Evolutionary conservation across 495 filamentous ascomycete species (phyloP).

Genomic region (Rhypophila decipiens): DNA sequence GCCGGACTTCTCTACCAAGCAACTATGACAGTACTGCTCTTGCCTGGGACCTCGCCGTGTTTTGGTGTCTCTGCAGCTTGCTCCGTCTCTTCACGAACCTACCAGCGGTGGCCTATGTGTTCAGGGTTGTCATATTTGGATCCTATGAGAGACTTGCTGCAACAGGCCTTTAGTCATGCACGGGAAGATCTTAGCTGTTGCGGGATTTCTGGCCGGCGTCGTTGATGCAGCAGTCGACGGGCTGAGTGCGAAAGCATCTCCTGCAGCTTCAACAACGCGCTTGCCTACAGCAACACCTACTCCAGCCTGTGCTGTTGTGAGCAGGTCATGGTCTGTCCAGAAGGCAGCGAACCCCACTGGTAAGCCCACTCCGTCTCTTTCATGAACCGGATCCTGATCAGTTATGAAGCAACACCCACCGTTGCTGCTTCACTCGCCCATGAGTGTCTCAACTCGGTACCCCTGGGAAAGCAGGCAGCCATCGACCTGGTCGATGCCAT

Average conservation of each 20-base stretch:
- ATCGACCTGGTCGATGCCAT: conserved; percentile 24
- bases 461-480: conserved; percentile 20
- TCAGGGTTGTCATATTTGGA: too few relatives aligned
- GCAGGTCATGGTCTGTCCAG: conserved; percentile 32
- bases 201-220: background rate
- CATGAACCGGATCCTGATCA: too few relatives aligned
- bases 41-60: too few relatives aligned
- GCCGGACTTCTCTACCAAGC: too few relatives aligned
- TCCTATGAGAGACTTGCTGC: background rate
- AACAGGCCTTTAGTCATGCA: background rate
- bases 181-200: conserved; percentile 1
- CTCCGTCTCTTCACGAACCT: too few relatives aligned
- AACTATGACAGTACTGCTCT: too few relatives aligned
- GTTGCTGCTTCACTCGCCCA: conserved; percentile 20
- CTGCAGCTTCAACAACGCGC: background rate
- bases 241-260: too few relatives aligned
- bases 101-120: too few relatives aligned
- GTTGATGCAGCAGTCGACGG: conserved; percentile 1
- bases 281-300: conserved; percentile 10
- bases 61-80: too few relatives aligned
- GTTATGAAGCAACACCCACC: conserved; percentile 13
- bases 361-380: background rate
- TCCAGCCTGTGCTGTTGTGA: conserved; percentile 36
- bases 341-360: conserved; percentile 8
- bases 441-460: conserved; percentile 25